Evolutionary conservation across 495 filamentous ascomycete genomes (phyloP), one percentile per base, ranked within the genome.

Genomic region (Xylaria intraflava): DNA sequence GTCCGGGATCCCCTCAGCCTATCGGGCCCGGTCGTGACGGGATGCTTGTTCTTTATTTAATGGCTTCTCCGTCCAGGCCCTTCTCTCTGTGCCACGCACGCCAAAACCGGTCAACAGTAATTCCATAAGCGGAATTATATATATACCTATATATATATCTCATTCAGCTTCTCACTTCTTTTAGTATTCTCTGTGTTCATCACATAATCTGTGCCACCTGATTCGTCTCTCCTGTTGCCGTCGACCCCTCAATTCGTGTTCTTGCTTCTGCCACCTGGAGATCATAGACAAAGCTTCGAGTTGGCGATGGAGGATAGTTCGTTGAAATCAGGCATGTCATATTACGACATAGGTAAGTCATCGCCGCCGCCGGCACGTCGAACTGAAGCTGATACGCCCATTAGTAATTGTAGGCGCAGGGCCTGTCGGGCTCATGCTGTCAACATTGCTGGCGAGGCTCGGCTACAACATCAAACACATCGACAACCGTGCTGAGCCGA

Each of bases 361-460:
- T 29, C 39, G 1, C 31, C 5, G 31, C 22, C 17, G 19, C 38
- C 6, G 24, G 17, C 16, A 42, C 44, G 20, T n/a, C n/a, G 5
- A 5, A n/a, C 6, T 22, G 36, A 26, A 1, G 39, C 58, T 66
- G 26, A 66, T 30, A 3, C 30, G 2, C 31, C 1, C 8, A 1
- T 22, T 41, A 78, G 88, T 94, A 62, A 90, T 96, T 61, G 76
- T 96, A 51, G 90, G 90, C 54, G 90, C 90, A 44, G 89, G 90
- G 29, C 89, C 90, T n/a, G 89, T 88, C 26, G 90, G 90, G 36
- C 78, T 94, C 48, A 80, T 91, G 62, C 78, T 95, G 12, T 90
- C 87, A n/a, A 86, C 89, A 16, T 90, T 86, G 69, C 75, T 90
- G 17, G 78, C 80, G 46, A 79, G 85, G 57, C 86, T 82, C 69